Conservation (phyloP, 139 green algal species). For the Tetradesmus lagerheimii region DNA sequence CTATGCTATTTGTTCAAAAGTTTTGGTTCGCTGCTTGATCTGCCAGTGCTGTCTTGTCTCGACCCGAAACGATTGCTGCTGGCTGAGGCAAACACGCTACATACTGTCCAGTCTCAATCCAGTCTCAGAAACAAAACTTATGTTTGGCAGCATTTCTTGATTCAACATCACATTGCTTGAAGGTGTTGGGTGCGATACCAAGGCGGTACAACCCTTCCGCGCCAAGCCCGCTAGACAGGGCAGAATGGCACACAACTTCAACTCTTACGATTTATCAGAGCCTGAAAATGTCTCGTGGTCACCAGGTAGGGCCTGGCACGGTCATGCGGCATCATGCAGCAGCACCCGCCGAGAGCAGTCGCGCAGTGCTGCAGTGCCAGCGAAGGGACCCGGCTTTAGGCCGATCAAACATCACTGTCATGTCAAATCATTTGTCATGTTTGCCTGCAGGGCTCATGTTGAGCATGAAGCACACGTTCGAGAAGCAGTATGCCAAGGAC, state of each 20-base stretch:
- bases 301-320: not conserved
- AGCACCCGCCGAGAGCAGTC: not conserved
- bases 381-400: not conserved
- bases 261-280: not conserved
- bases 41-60: no score
- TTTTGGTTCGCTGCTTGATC: no score
- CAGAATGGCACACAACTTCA: not conserved
- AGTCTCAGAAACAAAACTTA: no score
- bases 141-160: no score
- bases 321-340: not conserved
- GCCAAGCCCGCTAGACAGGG: not conserved
- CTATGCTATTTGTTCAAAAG: no score
- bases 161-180: not conserved
- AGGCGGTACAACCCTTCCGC: not conserved
- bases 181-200: not conserved
- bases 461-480: slow-evolving; percentile 15
- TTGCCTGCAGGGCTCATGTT: not conserved
- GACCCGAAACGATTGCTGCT: not conserved
- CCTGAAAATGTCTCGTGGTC: not conserved
- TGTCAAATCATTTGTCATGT: not conserved
- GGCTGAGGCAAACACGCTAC: not conserved
- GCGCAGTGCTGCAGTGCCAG: no score
- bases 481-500: not conserved
- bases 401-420: not conserved
- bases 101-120: no score